phyloP scores from a whole-genome alignment of 176 grass and related monocot species.

The Aegilops sharonensis region DNA sequence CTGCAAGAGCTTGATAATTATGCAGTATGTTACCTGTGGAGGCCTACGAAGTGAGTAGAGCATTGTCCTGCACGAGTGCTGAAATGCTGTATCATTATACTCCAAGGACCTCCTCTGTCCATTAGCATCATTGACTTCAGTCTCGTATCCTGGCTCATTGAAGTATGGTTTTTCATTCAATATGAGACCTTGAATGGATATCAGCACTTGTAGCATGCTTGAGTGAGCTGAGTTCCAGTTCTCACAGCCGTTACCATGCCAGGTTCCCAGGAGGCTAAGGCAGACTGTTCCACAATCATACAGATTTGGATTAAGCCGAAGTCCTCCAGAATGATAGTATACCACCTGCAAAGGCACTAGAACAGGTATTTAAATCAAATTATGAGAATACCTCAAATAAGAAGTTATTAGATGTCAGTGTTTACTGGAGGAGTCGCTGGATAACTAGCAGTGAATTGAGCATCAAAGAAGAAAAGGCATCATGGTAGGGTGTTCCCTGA shows the following conservation, averaged over 20 bases:
- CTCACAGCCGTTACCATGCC: slow-evolving; percentile 72
- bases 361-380: slow-evolving; percentile 21
- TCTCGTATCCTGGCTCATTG: slow-evolving; percentile 70
- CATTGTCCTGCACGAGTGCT: slow-evolving; percentile 81
- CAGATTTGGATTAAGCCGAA: slow-evolving; percentile 86
- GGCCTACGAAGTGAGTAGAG: slow-evolving; percentile 73
- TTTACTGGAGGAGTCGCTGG: slow-evolving; percentile 69
- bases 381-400: neutral
- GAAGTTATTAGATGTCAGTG: slow-evolving; percentile 6
- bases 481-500: slow-evolving; percentile 86
- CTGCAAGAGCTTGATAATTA: slow-evolving; percentile 14
- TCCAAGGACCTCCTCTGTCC: slow-evolving; percentile 40
- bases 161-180: slow-evolving; percentile 31
- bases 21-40: slow-evolving; percentile 52
- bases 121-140: slow-evolving; percentile 25
- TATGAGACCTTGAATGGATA: slow-evolving; percentile 88
- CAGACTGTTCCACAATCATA: slow-evolving; percentile 80
- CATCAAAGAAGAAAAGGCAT: slow-evolving; percentile 97
- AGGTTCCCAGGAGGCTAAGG: slow-evolving; percentile 84
- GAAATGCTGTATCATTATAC: slow-evolving; percentile 69
- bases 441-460: slow-evolving; percentile 60
- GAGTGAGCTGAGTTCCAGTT: slow-evolving; percentile 73
- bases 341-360: slow-evolving; percentile 49
- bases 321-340: slow-evolving; percentile 72
- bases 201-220: slow-evolving; percentile 84